These are phyloP conservation scores for Pythium angustatum DNA, from an alignment of 352 stramenopile species.

Conservation along the genomic window DNA sequence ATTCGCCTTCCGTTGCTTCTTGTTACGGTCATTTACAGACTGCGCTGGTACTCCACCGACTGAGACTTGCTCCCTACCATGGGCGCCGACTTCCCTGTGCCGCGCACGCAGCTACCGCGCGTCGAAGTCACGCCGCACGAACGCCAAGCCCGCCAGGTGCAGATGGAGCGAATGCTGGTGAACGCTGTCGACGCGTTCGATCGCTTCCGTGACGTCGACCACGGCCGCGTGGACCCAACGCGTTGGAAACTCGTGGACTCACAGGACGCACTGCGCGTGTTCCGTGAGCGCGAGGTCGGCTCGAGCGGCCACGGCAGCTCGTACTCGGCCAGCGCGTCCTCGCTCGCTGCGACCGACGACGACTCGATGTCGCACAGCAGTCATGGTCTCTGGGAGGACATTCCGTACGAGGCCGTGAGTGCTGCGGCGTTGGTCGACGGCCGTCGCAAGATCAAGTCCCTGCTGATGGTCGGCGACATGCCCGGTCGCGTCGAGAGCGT, in stretches of 20 bases:
- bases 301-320: neutral
- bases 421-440: conserved; percentile 2
- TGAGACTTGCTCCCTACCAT: conserved; percentile 3
- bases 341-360: conserved; percentile 7
- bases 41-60: too few relatives aligned
- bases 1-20: too few relatives aligned
- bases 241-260: conserved; percentile 19
- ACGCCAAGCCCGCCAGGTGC: conserved; percentile 12
- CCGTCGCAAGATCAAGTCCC: conserved; percentile 11
- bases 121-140: conserved; percentile 21
- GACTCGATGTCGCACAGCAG: neutral
- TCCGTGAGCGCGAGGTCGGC: conserved; percentile 14
- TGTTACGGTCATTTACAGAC: too few relatives aligned
- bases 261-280: conserved; percentile 13
- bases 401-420: conserved; percentile 35
- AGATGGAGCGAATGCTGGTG: conserved; percentile 30
- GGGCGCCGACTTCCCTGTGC: conserved; percentile 39
- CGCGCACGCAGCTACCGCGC: conserved; percentile 30
- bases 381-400: conserved; percentile 20
- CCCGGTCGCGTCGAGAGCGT: conserved; percentile 53
- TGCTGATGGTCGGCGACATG: conserved; percentile 52
- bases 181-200: conserved; percentile 25
- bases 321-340: neutral
- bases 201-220: conserved; percentile 18
- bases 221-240: conserved; percentile 8